Base-by-base conservation (phyloP, 805 yeast genomes). In the Wickerhamiella kurtzmanii region DNA sequence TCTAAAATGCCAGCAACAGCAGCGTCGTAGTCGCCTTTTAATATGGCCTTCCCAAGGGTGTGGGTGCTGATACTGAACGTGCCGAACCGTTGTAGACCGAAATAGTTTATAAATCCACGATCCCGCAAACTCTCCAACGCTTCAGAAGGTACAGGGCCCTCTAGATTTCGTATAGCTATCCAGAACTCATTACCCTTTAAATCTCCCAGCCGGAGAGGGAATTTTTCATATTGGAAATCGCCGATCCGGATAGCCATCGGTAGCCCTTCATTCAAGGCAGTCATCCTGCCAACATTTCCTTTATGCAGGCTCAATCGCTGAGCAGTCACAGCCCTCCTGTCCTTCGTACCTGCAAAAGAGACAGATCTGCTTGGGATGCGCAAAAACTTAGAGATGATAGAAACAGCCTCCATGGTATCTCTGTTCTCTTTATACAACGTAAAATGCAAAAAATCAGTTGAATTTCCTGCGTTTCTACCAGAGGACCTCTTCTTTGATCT, bases 11-110 rank as follows among this genome's bases (percentile, higher is more conserved):
- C 66, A 46, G 84, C 82, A 4, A 73, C 89, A 1, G 94, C 96
- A 13, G 69, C 72, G 55, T 81, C 74, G 87, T 94, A 92, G 48
- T 87, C 78, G 35, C 75, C 76, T 43, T 76, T 70, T 44, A 92
- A 66, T 22, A 89, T 69, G 51, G 72, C 72, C 51, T 75, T 76
- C 43, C 99, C 99, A 46, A 88, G 71, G 25, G 72, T 74, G 63
- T 92, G 96, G 0, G 98, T 88, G 2, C 97, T 85, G 22, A 87
- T 72, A 11, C 96, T 83, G 59, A 86, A 89, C 0, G 98, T 88
- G 22, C 99, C 99, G 62, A 92, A 92, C 59, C 99, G 71, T 68
- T 92, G 99, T 88, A 92, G 81, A n/a, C 99, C 99, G 62, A 75
- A 92, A 60, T 92, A 92, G 63, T 92, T 92, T 53, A 92, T 81